Evolutionary conservation across 1,284 basidiomycete genomes (phyloP).

Genomic region (Cutaneotrichosporon cutaneum): DNA sequence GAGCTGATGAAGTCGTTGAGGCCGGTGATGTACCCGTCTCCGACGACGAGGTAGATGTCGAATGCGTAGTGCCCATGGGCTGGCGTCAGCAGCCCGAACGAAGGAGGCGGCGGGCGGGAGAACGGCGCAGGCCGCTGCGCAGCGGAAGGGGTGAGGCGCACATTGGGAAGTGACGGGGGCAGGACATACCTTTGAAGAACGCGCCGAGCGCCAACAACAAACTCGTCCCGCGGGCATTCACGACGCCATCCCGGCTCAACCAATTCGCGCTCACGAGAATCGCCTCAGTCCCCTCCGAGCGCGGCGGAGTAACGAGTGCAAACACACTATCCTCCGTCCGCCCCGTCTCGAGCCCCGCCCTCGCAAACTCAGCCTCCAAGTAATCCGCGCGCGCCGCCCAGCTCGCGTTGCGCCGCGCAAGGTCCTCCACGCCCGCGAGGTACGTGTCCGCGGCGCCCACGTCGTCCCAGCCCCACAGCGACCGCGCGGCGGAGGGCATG

Average conservation of each 20-base stretch:
- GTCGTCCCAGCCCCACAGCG: conserved; percentile 83
- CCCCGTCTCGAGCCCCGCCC: conserved; percentile 28
- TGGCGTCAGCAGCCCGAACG: conserved; percentile 44
- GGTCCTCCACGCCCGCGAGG: conserved; percentile 64
- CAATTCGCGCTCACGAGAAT: conserved; percentile 87
- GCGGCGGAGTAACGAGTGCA: conserved; percentile 75
- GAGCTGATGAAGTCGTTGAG: conserved; percentile 85
- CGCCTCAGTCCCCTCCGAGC: conserved; percentile 84
- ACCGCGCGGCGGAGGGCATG: conserved; percentile 82
- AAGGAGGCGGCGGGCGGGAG: too few relatives aligned
- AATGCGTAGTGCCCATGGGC: conserved; percentile 90
- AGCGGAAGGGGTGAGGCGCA: neutral
- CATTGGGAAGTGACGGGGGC: neutral
- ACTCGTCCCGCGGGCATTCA: conserved; percentile 82
- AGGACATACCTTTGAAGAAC: conserved; percentile 70
- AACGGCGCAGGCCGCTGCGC: too few relatives aligned
- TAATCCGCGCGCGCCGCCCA: conserved; percentile 58
- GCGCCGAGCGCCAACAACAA: conserved; percentile 76
- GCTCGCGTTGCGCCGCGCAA: conserved; percentile 65
- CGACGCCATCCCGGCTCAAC: conserved; percentile 60
- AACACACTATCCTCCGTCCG: conserved; percentile 62
- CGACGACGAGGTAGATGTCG: conserved; percentile 86
- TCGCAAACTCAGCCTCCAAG: conserved; percentile 26
- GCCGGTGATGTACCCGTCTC: conserved; percentile 84
- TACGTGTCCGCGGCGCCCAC: conserved; percentile 79